Percentiles rank a stretch among this genome's conserved stretches.
These are phyloP conservation scores for Magnolia changhungtana DNA, from an alignment of 164 flowering plant genomes.

Conservation along the genomic window DNA sequence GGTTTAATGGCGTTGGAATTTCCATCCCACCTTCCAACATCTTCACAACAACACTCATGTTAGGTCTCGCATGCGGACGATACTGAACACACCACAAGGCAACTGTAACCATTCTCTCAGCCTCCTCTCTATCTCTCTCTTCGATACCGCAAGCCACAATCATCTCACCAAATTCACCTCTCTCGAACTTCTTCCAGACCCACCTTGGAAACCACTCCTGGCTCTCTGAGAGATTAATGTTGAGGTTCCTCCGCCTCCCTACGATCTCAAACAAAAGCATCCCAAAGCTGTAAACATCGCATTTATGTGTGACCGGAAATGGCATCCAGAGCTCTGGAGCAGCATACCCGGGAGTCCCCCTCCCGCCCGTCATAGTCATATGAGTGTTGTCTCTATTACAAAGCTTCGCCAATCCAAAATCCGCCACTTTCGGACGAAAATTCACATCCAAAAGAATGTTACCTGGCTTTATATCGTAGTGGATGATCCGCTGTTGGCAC, in stretches of 20 bases:
- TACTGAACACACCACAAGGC: constrained; percentile 25
- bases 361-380: constrained; percentile 19
- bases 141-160: constrained; percentile 8
- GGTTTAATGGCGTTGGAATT: constrained; percentile 14
- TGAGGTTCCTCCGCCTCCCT: constrained; percentile 22
- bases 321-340: constrained; percentile 28
- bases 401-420: constrained; percentile 29
- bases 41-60: constrained; percentile 22
- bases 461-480: constrained; percentile 29
- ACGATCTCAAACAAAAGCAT: constrained; percentile 28
- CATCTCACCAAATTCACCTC: constrained; percentile 1
- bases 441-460: constrained; percentile 22
- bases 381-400: constrained; percentile 20
- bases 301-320: constrained; percentile 18
- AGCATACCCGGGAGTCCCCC: constrained; percentile 28
- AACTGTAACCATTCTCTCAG: constrained; percentile 9
- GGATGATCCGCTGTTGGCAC: constrained; percentile 25
- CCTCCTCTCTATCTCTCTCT: constrained; percentile 13
- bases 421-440: constrained; percentile 21
- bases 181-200: constrained; percentile 18
- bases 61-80: constrained; percentile 13
- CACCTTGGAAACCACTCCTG: constrained; percentile 27
- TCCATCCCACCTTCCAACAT: constrained; percentile 24
- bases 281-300: constrained; percentile 30
- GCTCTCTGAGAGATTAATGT: constrained; percentile 9